These are phyloP conservation scores for Ilex asprella DNA, from an alignment of 257 asterid species.

Conservation along the genomic window DNA sequence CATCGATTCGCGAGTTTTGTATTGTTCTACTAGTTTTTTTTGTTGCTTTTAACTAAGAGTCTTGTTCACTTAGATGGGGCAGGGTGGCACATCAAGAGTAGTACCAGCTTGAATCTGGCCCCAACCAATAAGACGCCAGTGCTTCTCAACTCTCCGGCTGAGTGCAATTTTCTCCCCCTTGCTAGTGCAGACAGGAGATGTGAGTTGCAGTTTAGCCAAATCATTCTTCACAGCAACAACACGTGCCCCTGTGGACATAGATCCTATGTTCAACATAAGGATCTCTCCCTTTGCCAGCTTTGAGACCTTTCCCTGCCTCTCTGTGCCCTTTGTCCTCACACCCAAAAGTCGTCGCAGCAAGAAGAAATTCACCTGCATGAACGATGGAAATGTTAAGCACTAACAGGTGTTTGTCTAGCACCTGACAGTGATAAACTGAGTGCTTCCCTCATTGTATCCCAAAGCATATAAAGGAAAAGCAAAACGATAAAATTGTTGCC, in stretches of 20 bases:
- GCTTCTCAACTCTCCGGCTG: slow-evolving; percentile 95
- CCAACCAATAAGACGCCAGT: slow-evolving; percentile 99
- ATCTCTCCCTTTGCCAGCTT: slow-evolving; percentile 86
- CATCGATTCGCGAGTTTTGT: slow-evolving; percentile 27
- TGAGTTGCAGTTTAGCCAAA: slow-evolving; percentile 83
- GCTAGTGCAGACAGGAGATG: slow-evolving; percentile 97
- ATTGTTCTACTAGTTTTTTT: background rate
- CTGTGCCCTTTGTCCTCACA: slow-evolving; percentile 91
- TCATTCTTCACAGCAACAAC: slow-evolving; percentile 82
- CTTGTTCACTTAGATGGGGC: slow-evolving; percentile 45
- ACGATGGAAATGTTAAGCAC: background rate
- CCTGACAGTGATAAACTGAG: no score
- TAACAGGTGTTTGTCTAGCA: no score
- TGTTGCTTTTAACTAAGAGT: background rate
- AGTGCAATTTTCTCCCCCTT: slow-evolving; percentile 86
- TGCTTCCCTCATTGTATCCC: no score
- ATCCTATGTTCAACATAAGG: slow-evolving; percentile 94
- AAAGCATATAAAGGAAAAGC: no score
- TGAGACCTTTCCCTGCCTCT: slow-evolving; percentile 83
- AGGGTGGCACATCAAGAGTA: slow-evolving; percentile 85
- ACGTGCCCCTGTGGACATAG: slow-evolving; percentile 97
- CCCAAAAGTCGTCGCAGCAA: slow-evolving; percentile 81
- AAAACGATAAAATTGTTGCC: no score
- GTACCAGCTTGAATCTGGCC: slow-evolving; percentile 92
- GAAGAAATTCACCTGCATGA: slow-evolving; percentile 77